Evolutionary conservation across 2,329 filamentous ascomycete species (phyloP), one percentile per base, ranked within the genome.

Genomic region (Curvularia hawaiiensis): DNA sequence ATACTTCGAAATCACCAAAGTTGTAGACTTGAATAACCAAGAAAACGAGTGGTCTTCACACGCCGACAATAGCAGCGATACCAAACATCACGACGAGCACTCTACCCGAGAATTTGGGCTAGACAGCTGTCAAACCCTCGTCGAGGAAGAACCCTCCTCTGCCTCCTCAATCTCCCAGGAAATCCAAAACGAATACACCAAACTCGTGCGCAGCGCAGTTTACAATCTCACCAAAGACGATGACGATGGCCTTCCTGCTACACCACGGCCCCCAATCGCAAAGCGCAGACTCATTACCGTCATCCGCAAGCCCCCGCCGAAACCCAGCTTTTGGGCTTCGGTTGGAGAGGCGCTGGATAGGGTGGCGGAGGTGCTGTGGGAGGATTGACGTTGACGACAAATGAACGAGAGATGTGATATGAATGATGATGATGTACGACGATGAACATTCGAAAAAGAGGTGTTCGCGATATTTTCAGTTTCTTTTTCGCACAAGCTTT

Each of bases 291-390:
- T 58, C 22, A 59, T 63, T 24, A 53, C 52, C 9, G 62, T 62
- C 20, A 50, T 63, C 14, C 61, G 63, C 30, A 52, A 56, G 33
- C 62, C 58, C 24, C 62, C 65, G 7, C 50, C 54, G 20, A 44
- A 40, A 45, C 49, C 59, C 2, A 62, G 62, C 49, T 68, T 71
- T 47, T 71, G 68, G 68, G 43, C 55, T 14, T 62, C 64, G 0
- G 50, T 71, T 43, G 64, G 59, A 5, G 63, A 67, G 18, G 67
- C 68, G 0, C 44, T 71, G 16, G 68, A 71, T 39, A 50, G 54
- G 2, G 59, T 69, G 54, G 61, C 66, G 10, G 54, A 55, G 4
- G 8, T 64, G 28, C 24, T 64, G 7, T 20, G 35, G 11, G 61
- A 61, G 16, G 44, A 62, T 3, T 63, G 40, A 60, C 9, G 26